A percentile compares a stretch with the other conserved stretches of the same genome.
phyloP scores from a whole-genome alignment of 1,284 basidiomycete species.

The Pascua sp. region DNA sequence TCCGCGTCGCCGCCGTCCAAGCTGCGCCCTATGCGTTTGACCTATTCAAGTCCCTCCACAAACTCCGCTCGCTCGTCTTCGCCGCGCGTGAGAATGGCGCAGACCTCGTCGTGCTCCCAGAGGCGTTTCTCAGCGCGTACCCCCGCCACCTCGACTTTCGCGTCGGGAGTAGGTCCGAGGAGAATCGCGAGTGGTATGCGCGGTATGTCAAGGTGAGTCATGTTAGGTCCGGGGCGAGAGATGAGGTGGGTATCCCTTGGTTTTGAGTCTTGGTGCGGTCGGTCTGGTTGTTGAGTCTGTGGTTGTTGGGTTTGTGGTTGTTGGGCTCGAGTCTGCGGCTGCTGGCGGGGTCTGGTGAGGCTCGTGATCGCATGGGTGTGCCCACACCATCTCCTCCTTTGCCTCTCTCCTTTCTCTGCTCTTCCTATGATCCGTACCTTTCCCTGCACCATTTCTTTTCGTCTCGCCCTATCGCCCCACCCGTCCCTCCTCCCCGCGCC shows the following conservation, averaged over 20 bases:
- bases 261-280: background rate
- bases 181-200: constrained; percentile 34
- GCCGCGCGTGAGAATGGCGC: constrained; percentile 57
- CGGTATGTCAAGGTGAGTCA: constrained; percentile 49
- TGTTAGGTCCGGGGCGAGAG: background rate
- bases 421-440: too few species aligned
- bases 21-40: constrained; percentile 53
- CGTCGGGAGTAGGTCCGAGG: constrained; percentile 29
- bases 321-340: too few species aligned
- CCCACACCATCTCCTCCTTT: too few species aligned
- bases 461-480: too few species aligned
- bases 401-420: too few species aligned
- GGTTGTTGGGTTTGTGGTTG: background rate
- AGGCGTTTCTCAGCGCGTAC: constrained; percentile 57
- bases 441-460: too few species aligned
- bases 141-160: constrained; percentile 38
- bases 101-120: constrained; percentile 66
- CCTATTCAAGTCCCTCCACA: constrained; percentile 57
- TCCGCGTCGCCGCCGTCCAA: constrained; percentile 34
- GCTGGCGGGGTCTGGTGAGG: background rate
- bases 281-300: background rate
- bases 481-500: too few species aligned
- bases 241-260: background rate
- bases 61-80: constrained; percentile 56
- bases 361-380: too few species aligned